phyloP scores from a whole-genome alignment of 2,329 filamentous ascomycete genomes.

The Ascochyta lentis region DNA sequence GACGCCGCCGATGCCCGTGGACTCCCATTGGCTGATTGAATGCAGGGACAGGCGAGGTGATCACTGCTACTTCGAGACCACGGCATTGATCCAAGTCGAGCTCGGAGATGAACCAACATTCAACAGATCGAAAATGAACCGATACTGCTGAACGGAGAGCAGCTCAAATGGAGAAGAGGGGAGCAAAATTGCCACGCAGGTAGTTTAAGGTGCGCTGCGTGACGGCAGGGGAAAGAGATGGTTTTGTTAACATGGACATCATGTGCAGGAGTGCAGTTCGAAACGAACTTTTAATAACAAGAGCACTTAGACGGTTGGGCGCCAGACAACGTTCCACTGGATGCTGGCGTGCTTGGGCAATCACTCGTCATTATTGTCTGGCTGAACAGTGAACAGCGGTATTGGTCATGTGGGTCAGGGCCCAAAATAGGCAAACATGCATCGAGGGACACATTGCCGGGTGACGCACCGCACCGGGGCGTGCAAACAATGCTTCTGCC shows the following conservation, averaged over 20 bases:
- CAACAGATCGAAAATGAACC: slow-evolving; percentile 7
- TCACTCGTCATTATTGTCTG: background rate
- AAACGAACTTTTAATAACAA: background rate
- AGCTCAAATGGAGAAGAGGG: background rate
- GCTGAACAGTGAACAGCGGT: background rate
- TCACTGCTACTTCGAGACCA: slow-evolving; percentile 13
- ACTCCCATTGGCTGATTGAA: slow-evolving; percentile 12
- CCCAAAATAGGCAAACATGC: slow-evolving; percentile 10
- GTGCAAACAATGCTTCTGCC: slow-evolving; percentile 24
- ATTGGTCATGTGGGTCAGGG: slow-evolving; percentile 14
- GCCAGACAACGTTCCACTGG: background rate
- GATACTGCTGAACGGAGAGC: background rate
- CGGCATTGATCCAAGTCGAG: slow-evolving; percentile 9
- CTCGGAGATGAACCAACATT: slow-evolving; percentile 13
- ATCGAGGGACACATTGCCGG: slow-evolving; percentile 10
- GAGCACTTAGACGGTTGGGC: background rate
- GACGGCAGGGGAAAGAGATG: background rate
- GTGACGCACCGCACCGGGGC: background rate
- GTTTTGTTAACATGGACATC: too few relatives aligned
- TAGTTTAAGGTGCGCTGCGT: background rate
- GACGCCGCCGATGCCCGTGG: slow-evolving; percentile 7
- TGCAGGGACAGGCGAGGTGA: slow-evolving; percentile 8
- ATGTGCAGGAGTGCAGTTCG: background rate
- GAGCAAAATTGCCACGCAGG: background rate
- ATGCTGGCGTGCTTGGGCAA: background rate